Evolutionary conservation across 1,139 yeast genomes (phyloP).

Genomic region (Hyphopichia burtonii): DNA sequence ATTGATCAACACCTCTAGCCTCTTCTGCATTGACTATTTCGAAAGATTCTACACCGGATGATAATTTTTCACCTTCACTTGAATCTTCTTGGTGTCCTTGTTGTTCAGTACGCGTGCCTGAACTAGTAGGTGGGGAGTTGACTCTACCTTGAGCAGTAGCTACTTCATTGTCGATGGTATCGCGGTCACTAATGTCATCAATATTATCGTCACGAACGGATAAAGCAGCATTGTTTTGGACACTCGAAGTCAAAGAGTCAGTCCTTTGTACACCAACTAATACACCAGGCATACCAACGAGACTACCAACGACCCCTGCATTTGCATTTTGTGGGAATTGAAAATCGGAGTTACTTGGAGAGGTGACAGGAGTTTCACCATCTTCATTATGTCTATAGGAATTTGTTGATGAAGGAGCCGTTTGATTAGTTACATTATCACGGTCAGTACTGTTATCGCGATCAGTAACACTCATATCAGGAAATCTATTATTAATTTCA

Average conservation of each 20-base stretch:
- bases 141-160: conserved; percentile 11
- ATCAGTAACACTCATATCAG: conserved; percentile 14
- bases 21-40: conserved; percentile 55
- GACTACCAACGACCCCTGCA: conserved; percentile 38
- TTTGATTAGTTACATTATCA: conserved; percentile 23
- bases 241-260: conserved; percentile 84
- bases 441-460: conserved; percentile 7
- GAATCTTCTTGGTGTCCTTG: conserved; percentile 13
- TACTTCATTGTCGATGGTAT: conserved; percentile 45
- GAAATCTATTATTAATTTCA: conserved; percentile 15
- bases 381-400: conserved; percentile 24
- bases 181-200: conserved; percentile 61
- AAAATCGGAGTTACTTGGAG: conserved; percentile 55
- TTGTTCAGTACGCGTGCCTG: conserved; percentile 14
- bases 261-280: conserved; percentile 54
- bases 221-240: conserved; percentile 86
- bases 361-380: conserved; percentile 55
- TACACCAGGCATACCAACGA: conserved; percentile 50
- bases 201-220: conserved; percentile 77
- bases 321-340: conserved; percentile 48
- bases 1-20: conserved; percentile 16
- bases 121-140: conserved; percentile 14
- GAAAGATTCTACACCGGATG: conserved; percentile 52
- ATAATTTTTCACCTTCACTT: conserved; percentile 39
- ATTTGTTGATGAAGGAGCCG: conserved; percentile 38